phyloP scores from a whole-genome alignment of 306 rosid species.

The Corylus heterophylla region DNA sequence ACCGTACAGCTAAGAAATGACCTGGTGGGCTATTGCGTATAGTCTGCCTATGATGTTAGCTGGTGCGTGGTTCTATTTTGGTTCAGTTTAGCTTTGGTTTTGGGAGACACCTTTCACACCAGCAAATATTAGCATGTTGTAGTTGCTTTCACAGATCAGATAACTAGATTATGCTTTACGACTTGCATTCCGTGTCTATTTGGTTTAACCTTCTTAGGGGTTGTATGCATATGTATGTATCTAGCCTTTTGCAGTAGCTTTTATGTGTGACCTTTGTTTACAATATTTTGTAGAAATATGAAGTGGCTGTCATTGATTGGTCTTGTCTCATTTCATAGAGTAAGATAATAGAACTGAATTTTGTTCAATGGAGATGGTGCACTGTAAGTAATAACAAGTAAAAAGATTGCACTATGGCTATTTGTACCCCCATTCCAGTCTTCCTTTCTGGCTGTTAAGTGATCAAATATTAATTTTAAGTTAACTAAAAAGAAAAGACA shows the following conservation, averaged over 20 bases:
- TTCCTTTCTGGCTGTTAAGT: neutral
- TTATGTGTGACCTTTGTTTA: neutral
- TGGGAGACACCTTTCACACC: neutral
- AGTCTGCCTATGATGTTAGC: neutral
- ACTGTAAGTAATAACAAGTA: neutral
- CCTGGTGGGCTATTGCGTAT: neutral
- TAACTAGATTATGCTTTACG: too few species aligned
- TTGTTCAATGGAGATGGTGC: neutral
- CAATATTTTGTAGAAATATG: neutral
- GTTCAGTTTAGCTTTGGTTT: neutral
- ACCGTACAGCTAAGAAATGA: too few species aligned
- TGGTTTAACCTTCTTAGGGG: neutral
- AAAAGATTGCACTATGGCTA: neutral
- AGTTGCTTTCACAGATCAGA: neutral
- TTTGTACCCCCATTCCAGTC: neutral
- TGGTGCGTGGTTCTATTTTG: neutral
- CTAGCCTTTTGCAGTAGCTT: neutral
- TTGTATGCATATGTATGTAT: neutral
- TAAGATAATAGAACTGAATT: neutral
- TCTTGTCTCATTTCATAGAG: neutral
- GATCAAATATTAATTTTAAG: neutral
- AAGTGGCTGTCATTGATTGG: constrained; percentile 5
- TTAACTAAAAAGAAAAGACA: neutral
- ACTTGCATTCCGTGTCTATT: neutral
- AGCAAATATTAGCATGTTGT: neutral